A percentile compares a stretch with the other conserved stretches of the same genome.
phyloP scores from a whole-genome alignment of 192 early-diverging fungal species.

The Backusella liffmaniae region DNA sequence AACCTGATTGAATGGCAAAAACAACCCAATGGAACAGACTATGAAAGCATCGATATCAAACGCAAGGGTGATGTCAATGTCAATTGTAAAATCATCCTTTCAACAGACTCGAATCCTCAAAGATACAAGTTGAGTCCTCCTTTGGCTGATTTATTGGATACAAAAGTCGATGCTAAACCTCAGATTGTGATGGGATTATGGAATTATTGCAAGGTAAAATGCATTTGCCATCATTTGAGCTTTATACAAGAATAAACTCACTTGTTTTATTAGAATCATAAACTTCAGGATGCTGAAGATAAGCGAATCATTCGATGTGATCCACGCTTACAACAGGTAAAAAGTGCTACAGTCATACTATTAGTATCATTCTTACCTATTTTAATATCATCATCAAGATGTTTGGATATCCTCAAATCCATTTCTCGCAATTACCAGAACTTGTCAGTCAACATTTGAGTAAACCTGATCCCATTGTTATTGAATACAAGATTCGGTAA shows the following conservation, averaged over 20 bases:
- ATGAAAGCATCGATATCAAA: slow-evolving; percentile 94
- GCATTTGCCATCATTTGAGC: slow-evolving; percentile 16
- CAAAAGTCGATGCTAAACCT: slow-evolving; percentile 70
- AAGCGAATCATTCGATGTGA: slow-evolving; percentile 87
- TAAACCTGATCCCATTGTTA: slow-evolving; percentile 83
- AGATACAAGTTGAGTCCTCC: slow-evolving; percentile 77
- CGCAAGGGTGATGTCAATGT: slow-evolving; percentile 86
- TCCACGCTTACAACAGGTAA: slow-evolving; percentile 24
- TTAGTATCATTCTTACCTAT: not conserved
- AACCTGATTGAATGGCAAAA: slow-evolving; percentile 75
- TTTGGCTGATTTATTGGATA: slow-evolving; percentile 74
- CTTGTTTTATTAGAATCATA: slow-evolving; percentile 57
- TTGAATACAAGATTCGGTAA: slow-evolving; percentile 67
- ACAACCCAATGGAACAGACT: slow-evolving; percentile 44
- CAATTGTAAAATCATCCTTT: slow-evolving; percentile 73
- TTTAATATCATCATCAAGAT: slow-evolving; percentile 56
- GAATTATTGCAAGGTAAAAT: slow-evolving; percentile 90
- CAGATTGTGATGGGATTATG: slow-evolving; percentile 86
- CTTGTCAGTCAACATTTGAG: slow-evolving; percentile 71
- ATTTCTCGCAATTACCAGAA: slow-evolving; percentile 82
- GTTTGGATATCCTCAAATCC: slow-evolving; percentile 64
- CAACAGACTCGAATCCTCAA: slow-evolving; percentile 75
- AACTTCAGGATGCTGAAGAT: slow-evolving; percentile 89
- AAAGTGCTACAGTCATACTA: too few species aligned
- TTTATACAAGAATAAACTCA: not conserved